Evolutionary conservation across 805 yeast species (phyloP), one percentile per base, ranked within the genome.

Genomic region (Hanseniaspora hatyaiensis): DNA sequence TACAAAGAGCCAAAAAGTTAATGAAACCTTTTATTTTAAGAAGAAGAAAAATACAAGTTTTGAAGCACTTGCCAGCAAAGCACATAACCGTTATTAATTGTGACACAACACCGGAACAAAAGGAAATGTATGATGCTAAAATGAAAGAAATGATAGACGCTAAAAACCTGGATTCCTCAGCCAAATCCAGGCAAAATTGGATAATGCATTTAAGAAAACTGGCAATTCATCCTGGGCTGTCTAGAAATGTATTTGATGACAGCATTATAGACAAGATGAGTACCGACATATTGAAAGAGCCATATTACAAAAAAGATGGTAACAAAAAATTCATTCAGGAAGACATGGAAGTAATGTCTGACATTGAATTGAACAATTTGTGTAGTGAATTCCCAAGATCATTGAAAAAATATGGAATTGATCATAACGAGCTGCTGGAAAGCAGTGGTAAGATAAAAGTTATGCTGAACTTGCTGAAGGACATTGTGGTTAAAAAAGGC

Each of bases 1-100:
- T 92, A 52, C 73, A 78, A 29, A 83, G 87, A 59, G 99, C 99
- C 3, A 86, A 85, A 61, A 82, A 92, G 4, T 89, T 92, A 96
- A 89, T 92, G 97, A 82, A 94, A 2, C 99, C 99, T 3, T 92
- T 92, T 66, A 89, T 92, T 8, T 68, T 92, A 57, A 74, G 99
- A 64, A 78, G 99, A 61, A 81, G 80, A 60, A 92, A 92, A 66
- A 83, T 76, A 49, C 96, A 89, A 64, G 98, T 92, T 6, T 72
- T 92, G 63, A 77, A 83, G 59, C 89, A 92, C 60, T 68, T 92
- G 50, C 98, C 98, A 1, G 70, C 73, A 26, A 92, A 92, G 59
- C 65, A 68, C 48, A 85, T 80, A 50, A 66, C 65, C 38, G 72
- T 82, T 31, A 76, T 74, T 44, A 70, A 70, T 53, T 87, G 96